phyloP scores from a whole-genome alignment of 2,329 filamentous ascomycete genomes.

The Ophiosphaerella herpotricha region DNA sequence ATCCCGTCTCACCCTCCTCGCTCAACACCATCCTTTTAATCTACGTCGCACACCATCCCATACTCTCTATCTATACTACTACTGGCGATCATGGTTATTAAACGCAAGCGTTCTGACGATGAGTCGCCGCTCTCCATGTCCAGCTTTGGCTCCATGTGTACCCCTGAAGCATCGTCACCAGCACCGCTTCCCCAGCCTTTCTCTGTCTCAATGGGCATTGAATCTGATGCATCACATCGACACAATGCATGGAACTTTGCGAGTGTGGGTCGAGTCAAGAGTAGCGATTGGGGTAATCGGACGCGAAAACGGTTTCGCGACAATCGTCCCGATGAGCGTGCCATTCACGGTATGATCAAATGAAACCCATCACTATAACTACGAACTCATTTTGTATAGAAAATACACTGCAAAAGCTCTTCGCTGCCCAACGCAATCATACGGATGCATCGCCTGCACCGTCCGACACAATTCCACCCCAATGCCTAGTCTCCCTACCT shows the following conservation, averaged over 20 bases:
- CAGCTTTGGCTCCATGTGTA: slow-evolving; percentile 40
- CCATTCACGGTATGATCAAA: slow-evolving; percentile 56
- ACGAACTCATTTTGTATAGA: slow-evolving; percentile 35
- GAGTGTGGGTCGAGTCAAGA: slow-evolving; percentile 30
- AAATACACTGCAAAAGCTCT: slow-evolving; percentile 52
- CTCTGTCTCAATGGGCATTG: slow-evolving; percentile 32
- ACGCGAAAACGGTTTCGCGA: slow-evolving; percentile 64
- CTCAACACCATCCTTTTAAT: slow-evolving; percentile 1
- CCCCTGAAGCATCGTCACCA: slow-evolving; percentile 37
- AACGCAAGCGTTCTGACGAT: slow-evolving; percentile 61
- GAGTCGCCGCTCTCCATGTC: slow-evolving; percentile 53
- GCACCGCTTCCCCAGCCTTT: slow-evolving; percentile 23
- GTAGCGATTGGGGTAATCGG: slow-evolving; percentile 56
- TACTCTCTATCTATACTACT: neutral
- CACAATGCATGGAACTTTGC: slow-evolving; percentile 31
- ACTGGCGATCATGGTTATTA: slow-evolving; percentile 55
- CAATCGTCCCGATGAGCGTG: slow-evolving; percentile 60
- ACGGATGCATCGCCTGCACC: slow-evolving; percentile 35
- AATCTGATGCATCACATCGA: slow-evolving; percentile 12
- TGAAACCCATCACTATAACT: too few species aligned
- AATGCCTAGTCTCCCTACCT: slow-evolving; percentile 6
- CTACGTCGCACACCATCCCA: neutral
- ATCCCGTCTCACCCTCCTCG: slow-evolving; percentile 6
- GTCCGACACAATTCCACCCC: slow-evolving; percentile 22
- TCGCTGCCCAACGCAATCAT: slow-evolving; percentile 48